These are phyloP conservation scores for Trametes villosa DNA, from an alignment of 768 basidiomycete genomes.

Conservation along the genomic window DNA sequence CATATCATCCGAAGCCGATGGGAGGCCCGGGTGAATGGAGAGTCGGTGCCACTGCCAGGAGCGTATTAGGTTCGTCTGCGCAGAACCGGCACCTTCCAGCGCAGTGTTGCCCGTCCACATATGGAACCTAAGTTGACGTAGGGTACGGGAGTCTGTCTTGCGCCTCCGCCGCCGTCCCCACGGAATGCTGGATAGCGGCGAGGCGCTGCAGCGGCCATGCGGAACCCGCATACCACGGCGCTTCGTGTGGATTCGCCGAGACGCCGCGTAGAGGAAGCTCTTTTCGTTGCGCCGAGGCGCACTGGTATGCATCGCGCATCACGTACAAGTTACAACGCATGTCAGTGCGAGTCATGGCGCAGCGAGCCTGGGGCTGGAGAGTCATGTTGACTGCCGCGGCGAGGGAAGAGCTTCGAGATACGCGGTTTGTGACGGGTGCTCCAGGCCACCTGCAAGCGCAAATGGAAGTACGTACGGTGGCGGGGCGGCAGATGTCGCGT, in stretches of 20 bases:
- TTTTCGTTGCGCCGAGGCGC: background rate
- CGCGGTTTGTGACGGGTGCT: background rate
- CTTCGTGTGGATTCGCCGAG: background rate
- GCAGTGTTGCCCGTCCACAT: background rate
- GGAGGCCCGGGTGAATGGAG: too few relatives aligned
- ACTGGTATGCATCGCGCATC: background rate
- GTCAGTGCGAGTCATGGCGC: background rate
- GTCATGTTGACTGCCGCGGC: background rate
- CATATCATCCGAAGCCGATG: too few relatives aligned
- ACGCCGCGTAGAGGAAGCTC: background rate
- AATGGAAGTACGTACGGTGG: too few relatives aligned
- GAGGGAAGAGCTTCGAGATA: background rate
- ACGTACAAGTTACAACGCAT: background rate
- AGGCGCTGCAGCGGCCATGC: background rate
- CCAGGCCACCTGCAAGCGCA: background rate
- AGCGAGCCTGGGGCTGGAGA: background rate
- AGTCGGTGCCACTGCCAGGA: too few relatives aligned
- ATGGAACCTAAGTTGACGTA: constrained; percentile 5
- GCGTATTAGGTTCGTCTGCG: too few relatives aligned
- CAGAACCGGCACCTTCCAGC: background rate
- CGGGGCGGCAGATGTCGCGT: too few relatives aligned
- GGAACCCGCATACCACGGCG: constrained; percentile 15
- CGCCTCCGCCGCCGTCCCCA: background rate
- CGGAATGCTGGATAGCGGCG: background rate
- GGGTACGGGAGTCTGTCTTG: background rate